Base-by-base conservation (phyloP, 2,329 filamentous ascomycete genomes). In the Colletotrichum caudatum region DNA sequence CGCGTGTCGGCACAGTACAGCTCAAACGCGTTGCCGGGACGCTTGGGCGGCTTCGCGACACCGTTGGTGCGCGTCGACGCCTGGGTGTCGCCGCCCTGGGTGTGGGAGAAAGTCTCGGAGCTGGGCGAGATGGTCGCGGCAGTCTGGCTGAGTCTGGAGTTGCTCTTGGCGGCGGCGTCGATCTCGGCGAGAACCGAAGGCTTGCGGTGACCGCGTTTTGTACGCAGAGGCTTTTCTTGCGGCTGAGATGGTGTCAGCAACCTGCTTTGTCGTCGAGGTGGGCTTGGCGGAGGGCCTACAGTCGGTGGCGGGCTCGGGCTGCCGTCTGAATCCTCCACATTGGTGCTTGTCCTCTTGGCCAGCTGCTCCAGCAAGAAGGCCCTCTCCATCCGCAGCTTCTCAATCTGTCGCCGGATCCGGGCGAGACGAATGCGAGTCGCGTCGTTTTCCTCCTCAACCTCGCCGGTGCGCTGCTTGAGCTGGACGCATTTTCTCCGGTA, bases 401-500 rank as follows among this genome's bases (percentile, higher is more conserved):
- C 92, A 76, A 98, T 92, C 78, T 94, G 93, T 74, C 95, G 91
- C 81, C 93, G 91, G 73, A 97, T 89, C 59, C 95, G 92, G 51
- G 89, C 86, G 74, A 97, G 92, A 63, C 94, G 92, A 64, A 94
- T 85, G 65, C 94, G 90, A 58, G 94, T 92, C 69, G 93, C 89
- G 77, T 97, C 94, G 81, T 98, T 98, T 78, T 94, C 92, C 72
- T 94, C 91, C 80, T 98, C 95, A 77, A 98, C 94, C 80, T 98
- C 95, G 80, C 91, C 93, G 74, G 96, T 93, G 73, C 96, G 93
- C 77, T 94, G 93, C 84, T 97, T 97, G 29, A 99, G 89, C 77
- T 97, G 93, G 79, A 98, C 94, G 82, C 95, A 98, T 89, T 99
- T 98, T 75, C 94, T 90, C 78, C 96, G 94, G 83, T 98, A 99